A percentile compares a stretch with the other conserved stretches of the same genome.
Evolutionary conservation across 371 early-diverging fungal genomes (phyloP).

Genomic region (Rhizomucor miehei): DNA sequence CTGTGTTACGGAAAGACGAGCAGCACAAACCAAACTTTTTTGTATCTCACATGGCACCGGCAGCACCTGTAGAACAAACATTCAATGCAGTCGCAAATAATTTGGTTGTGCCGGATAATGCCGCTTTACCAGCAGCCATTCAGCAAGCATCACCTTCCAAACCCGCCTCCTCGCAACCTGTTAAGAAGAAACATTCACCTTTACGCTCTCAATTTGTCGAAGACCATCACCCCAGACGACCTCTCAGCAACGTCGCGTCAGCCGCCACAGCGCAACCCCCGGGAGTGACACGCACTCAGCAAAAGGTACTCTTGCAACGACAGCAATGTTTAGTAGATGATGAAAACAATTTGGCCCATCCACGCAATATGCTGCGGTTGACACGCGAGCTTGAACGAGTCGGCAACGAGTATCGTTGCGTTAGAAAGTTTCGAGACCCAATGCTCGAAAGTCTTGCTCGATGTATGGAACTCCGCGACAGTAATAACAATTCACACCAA

Average conservation of each 20-base stretch:
- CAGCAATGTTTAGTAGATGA: constrained; percentile 50
- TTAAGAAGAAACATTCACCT: constrained; percentile 4
- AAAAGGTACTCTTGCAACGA: constrained; percentile 47
- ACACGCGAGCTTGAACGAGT: constrained; percentile 49
- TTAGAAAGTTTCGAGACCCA: constrained; percentile 37
- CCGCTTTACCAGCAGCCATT: constrained; percentile 7
- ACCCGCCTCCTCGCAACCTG: not conserved
- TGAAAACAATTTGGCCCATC: constrained; percentile 44
- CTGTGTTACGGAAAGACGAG: constrained; percentile 6
- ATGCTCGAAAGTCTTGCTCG: constrained; percentile 35
- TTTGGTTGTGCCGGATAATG: constrained; percentile 24
- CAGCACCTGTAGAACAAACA: constrained; percentile 35
- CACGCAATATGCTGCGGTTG: constrained; percentile 46
- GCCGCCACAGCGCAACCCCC: constrained; percentile 20
- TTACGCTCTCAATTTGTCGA: constrained; percentile 18
- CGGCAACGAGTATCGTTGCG: constrained; percentile 39
- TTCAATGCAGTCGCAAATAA: constrained; percentile 37
- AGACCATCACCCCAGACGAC: constrained; percentile 1
- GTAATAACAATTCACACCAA: not conserved
- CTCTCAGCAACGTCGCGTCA: constrained; percentile 18
- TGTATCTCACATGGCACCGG: constrained; percentile 12
- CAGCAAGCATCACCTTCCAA: constrained; percentile 7
- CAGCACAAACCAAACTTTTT: constrained; percentile 7
- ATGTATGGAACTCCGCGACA: constrained; percentile 8
- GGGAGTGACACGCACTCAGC: constrained; percentile 49